Evolutionary conservation across 2,329 filamentous ascomycete species (phyloP), one percentile per base, ranked within the genome.

Genomic region (Xylariaceae sp.): DNA sequence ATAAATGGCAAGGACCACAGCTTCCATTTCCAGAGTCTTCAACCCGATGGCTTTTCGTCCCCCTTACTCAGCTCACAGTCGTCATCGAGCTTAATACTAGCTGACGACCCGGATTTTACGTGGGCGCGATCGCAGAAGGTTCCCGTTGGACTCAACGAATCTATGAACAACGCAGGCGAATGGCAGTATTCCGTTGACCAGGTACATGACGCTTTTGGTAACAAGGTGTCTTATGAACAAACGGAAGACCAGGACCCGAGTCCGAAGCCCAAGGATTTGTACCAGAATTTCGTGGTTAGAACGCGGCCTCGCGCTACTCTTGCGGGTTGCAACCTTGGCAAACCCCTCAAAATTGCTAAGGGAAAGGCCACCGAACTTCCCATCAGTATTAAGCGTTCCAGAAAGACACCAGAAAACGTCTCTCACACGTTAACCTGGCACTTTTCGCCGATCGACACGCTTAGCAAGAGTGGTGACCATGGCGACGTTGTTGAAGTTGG

Each of bases 151-250:
- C 78, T 99, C 54, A 98, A 96, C 69, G 96, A 99, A 74, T 93
- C 93, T 4, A 86, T 99, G 76, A 86, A 85, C 45, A 82, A 82
- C 6, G 84, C 89, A 48, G 95, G 94, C 14, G 82, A 87, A 49
- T 98, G 94, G 93, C 82, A 89, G 59, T 99, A 98, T 71, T 88
- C 89, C 1, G 87, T 99, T 50, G 91, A 97, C 65, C 91, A 97
- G 73, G 91, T 99, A 7, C 87, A 91, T 58, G 95, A 99, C 77
- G 94, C 87, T 2, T 89, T 93, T 65, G 93, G 93, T 43, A 99
- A 99, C 67, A 77, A 89, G 33, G 87, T 93, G 57, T 89, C 87
- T 62, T 99, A 96, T 70, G 78, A 82, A 3, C 76, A 79, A 3
- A 74, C 81, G 12, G 90, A 95, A 37, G 90, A 95, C n/a, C 78